Conservation (phyloP, 2,329 filamentous ascomycete species). For the Eurotiales sp. region DNA sequence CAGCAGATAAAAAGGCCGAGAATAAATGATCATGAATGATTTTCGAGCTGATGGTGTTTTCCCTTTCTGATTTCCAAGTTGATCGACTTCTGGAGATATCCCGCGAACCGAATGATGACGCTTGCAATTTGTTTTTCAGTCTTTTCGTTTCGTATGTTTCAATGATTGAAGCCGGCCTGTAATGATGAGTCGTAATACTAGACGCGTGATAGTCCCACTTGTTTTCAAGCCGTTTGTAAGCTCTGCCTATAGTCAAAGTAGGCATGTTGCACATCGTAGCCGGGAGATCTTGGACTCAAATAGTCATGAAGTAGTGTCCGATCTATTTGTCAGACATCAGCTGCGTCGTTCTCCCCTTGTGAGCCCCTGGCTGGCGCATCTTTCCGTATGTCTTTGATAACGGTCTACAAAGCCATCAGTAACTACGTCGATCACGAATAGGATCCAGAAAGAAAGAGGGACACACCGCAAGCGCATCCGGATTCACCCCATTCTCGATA, state of each 20-base stretch:
- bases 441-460: background rate
- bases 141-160: too few species aligned
- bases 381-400: slow-evolving; percentile 45
- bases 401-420: slow-evolving; percentile 29
- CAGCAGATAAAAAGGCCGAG: slow-evolving; percentile 25
- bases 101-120: slow-evolving; percentile 1
- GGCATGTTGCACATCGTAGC: background rate
- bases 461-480: slow-evolving; percentile 86
- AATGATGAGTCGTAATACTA: background rate
- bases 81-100: slow-evolving; percentile 16
- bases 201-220: background rate
- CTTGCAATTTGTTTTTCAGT: background rate
- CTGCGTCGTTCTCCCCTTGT: background rate
- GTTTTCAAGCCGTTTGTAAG: background rate
- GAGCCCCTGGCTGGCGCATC: slow-evolving; percentile 29
- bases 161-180: too few species aligned
- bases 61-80: background rate
- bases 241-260: background rate
- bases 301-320: too few species aligned
- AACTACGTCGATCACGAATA: background rate
- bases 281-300: too few species aligned
- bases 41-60: background rate
- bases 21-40: slow-evolving; percentile 22
- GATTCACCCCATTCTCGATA: slow-evolving; percentile 96
- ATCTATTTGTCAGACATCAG: background rate